Evolutionary conservation across 208 protist species (phyloP).

Genomic region (Acanthamoeba culbertsoni): DNA sequence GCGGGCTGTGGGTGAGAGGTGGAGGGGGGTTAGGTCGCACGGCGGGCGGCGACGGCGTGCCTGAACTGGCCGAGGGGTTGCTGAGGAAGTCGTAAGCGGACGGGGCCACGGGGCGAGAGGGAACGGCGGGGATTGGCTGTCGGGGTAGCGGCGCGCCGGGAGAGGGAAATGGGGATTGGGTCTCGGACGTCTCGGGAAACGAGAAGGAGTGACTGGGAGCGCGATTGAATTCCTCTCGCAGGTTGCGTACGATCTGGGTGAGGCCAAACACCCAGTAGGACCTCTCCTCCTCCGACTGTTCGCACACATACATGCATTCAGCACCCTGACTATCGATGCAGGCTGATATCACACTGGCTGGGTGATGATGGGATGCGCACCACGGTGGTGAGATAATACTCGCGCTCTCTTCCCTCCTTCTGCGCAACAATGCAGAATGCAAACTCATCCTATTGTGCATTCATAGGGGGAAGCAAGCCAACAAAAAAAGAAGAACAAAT

Average conservation of each 20-base stretch:
- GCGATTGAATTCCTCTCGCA: slow-evolving; percentile 9
- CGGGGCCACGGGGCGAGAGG: background rate
- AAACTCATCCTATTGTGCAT: background rate
- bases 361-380: background rate
- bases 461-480: background rate
- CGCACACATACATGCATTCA: background rate
- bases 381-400: slow-evolving; percentile 25
- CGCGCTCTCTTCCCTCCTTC: slow-evolving; percentile 1
- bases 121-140: no score
- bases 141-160: background rate
- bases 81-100: slow-evolving; percentile 24
- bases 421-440: slow-evolving; percentile 2
- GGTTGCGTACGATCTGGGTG: background rate
- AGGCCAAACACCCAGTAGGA: slow-evolving; percentile 32
- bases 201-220: background rate
- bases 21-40: no score
- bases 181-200: background rate
- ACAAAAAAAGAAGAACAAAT: background rate
- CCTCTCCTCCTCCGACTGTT: background rate
- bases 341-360: background rate
- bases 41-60: background rate
- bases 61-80: background rate
- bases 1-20: background rate
- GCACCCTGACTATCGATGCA: background rate
- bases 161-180: background rate